These are phyloP conservation scores for Trichoderma koningii DNA, from an alignment of 2,329 filamentous ascomycete species.

Conservation along the genomic window DNA sequence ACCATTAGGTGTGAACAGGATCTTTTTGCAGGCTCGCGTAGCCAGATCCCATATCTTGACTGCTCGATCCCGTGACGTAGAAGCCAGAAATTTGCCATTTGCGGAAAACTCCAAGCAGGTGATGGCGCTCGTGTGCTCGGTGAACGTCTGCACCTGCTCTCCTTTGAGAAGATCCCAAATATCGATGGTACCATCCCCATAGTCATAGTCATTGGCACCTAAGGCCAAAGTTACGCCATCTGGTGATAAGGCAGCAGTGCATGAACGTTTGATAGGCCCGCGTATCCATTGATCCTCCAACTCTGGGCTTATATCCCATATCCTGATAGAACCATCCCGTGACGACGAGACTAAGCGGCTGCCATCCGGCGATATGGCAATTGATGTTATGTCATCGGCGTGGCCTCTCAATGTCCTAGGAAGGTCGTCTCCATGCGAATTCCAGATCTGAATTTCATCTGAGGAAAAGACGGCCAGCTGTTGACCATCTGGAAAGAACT, in stretches of 20 bases:
- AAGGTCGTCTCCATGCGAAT: neutral
- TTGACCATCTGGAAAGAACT: neutral
- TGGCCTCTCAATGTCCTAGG: neutral
- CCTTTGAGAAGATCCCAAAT: neutral
- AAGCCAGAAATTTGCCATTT: neutral
- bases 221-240: neutral
- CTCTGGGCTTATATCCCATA: neutral
- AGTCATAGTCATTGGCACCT: too few relatives aligned
- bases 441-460: neutral
- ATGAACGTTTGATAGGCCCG: too few relatives aligned
- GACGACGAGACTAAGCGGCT: neutral
- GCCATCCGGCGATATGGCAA: neutral
- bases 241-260: neutral
- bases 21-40: neutral
- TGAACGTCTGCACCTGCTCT: neutral
- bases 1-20: neutral
- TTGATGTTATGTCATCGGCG: rapidly evolving
- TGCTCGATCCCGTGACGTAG: neutral
- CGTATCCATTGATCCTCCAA: neutral
- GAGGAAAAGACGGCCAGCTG: neutral
- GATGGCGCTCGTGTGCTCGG: neutral
- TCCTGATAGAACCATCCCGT: rapidly evolving
- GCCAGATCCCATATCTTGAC: neutral
- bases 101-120: neutral
- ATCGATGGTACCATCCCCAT: neutral